Base-by-base conservation (phyloP, 2,329 filamentous ascomycete species). In the Beauveria pseudobassiana region DNA sequence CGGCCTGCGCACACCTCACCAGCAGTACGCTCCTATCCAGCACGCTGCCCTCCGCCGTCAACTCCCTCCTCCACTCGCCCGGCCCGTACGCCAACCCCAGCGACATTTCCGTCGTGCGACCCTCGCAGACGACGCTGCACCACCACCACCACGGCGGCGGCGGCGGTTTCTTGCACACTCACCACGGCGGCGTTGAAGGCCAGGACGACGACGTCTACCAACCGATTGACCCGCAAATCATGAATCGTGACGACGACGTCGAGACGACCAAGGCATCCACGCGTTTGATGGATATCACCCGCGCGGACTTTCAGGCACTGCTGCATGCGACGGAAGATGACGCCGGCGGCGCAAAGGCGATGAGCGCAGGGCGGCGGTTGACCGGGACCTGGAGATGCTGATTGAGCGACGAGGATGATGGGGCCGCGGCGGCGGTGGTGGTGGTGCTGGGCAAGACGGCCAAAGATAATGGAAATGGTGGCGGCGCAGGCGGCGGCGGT, bases 211-310 rank as follows among this genome's bases (percentile, higher is more conserved):
- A 57, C 34, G 72, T 78, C 30, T 82, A 81, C 68, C 80, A 83
- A 59, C 82, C 82, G 28, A 84, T 85, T 69, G 82, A 85, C 67
- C 82, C 82, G n/a, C 81, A 82, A 65, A 84, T 85, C 59, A 84
- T 84, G 66, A 78, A 75, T 51, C 77, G 80, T 57, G 67, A 73
- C 26, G 69, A 22, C 46, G 66, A 50, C 68, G 69, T 9, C 69
- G 70, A 72, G 69, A 70, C 57, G 65, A 69, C 46, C 69, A 68
- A 46, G 65, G 60, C 14, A 62, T 52, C 51, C 64, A 5, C 64
- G 65, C 43, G 48, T 80, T 80, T 63, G 74, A 76, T 57, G 71
- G 76, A 54, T 74, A 75, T 65, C 70, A 75, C 61, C 67, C 75
- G 3, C 77, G 73, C 79, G 0, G 78, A 83, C 50, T 83, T 85